Base-by-base conservation (phyloP, 2,329 filamentous ascomycete genomes). In the Verticillium klebahnii region DNA sequence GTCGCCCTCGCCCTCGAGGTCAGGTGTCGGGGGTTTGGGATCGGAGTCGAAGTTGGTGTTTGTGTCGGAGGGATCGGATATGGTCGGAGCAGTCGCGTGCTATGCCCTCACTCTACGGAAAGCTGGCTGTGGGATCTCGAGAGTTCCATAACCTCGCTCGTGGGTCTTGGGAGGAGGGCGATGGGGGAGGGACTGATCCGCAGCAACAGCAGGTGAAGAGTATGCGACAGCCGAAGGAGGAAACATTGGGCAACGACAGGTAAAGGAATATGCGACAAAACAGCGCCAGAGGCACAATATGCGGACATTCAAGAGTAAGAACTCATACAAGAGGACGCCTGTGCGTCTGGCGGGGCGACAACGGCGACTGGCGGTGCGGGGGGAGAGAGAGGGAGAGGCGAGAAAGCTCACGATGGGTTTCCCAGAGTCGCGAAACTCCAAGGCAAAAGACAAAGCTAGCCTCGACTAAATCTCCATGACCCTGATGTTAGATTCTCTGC, bases 211-310 rank as follows among this genome's bases (percentile, higher is more conserved):
- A 45, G 58, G 45, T 36, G 58, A 55, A 17, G 40, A 59, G 45
- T 17, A 45, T 59, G 29, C 29, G 29, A 31, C 57, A 36, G 59
- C 56, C 23, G 57, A 56, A 61, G n/a, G 62, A 59, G 60, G 58
- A 63, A 65, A 65, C 64, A 65, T 65, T 65, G 61, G 64, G 62
- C 50, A 34, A 55, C 40, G 57, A 32, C 23, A 23, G 40, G 19
- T 45, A 58, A 11, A 61, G 45, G 59, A 61, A 59, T 36, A 65
- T 64, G 64, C 62, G 60, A 58, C 61, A 65, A 65, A 61, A 45
- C 57, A 50, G 39, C 45, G 62, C 39, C 36, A 36, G 56, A 52
- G n/a, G 45, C 45, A 52, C 45, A 52, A 52, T n/a, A 11, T 52
- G n/a, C 45, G 45, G 45, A 52, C 45, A 52, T 52, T 52, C 45